Base-by-base conservation (phyloP, 116 monocot species). In the Cymodocea nodosa region DNA sequence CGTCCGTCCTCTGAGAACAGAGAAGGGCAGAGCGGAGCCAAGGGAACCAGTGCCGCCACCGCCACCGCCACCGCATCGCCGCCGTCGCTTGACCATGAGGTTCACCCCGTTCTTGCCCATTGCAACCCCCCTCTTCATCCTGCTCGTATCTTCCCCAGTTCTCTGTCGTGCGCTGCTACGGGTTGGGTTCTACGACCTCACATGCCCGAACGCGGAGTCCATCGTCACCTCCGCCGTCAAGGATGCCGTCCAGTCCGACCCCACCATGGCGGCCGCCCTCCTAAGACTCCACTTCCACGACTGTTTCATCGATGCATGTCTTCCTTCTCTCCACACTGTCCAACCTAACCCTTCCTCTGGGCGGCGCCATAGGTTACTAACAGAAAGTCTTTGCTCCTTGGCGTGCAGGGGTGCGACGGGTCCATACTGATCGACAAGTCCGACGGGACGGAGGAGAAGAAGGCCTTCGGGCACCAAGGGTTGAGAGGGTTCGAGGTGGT, bases 231-330 rank as follows among this genome's bases (percentile, higher is more conserved):
- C 39, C 4, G 25, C 62, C 7, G 81, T 87, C 13, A 7, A 15
- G 7, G 20, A 70, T 1, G 67, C 68, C 24, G 60, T 76, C 4
- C 4, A 12, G 0, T 51, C 54, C 30, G 23, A 80, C 23, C 72
- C 74, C 5, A 66, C 74, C n/a, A 4, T 73, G 4, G 78, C 80
- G 15, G 70, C 83, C 15, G 78, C 68, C 0, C 78, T 87, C 49
- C 69, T 87, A 70, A 56, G 85, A 17, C 70, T 82, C 69, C 67
- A 76, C 40, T 87, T 83, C 80, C 86, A 87, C 40, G 83, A 87
- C 70, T 87, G 86, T 75, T 80, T 82, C 52, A 75, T 84, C 23
- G 56, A 73, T 40, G 73, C 50, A 57, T 11, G 55, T 60, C 16
- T 40, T 15, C 18, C 19, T 4, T 12, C 12, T 12, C 44, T 44